Evolutionary conservation across 2,329 filamentous ascomycete genomes (phyloP).

Genomic region (Aspergillus glaucus): DNA sequence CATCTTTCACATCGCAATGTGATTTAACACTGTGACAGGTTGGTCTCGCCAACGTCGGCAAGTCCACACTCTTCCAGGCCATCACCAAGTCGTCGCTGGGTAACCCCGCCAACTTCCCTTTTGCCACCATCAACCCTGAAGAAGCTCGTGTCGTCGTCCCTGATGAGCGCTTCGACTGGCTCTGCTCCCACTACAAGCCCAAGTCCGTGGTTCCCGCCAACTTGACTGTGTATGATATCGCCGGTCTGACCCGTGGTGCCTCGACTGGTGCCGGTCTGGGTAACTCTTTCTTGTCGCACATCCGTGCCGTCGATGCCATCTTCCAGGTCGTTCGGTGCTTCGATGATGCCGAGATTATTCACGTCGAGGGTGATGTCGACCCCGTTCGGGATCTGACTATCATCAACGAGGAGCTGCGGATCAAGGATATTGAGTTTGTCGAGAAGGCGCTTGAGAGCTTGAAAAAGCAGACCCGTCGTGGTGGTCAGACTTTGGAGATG

Average conservation of each 20-base stretch:
- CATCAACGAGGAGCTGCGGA: constrained; percentile 89
- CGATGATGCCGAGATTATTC: constrained; percentile 98
- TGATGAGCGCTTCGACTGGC: constrained; percentile 92
- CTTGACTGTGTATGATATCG: constrained; percentile 97
- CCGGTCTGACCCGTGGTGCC: constrained; percentile 88
- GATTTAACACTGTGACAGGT: constrained; percentile 53
- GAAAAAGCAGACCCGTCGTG: constrained; percentile 89
- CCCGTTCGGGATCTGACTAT: constrained; percentile 90
- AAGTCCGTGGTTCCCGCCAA: constrained; percentile 97
- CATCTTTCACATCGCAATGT: constrained; percentile 1
- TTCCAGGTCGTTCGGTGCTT: constrained; percentile 97
- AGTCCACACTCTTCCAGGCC: constrained; percentile 98
- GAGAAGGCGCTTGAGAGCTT: constrained; percentile 91
- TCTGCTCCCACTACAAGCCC: constrained; percentile 92
- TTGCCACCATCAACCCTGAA: constrained; percentile 97
- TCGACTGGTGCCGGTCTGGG: constrained; percentile 96
- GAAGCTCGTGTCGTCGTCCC: constrained; percentile 96
- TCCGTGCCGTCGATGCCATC: constrained; percentile 95
- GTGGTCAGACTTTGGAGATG: constrained; percentile 92
- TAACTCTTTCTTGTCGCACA: constrained; percentile 97
- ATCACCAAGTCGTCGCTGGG: constrained; percentile 97
- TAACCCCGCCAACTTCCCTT: constrained; percentile 99
- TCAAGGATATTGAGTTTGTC: constrained; percentile 98
- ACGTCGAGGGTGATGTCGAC: constrained; percentile 98
- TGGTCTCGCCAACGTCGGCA: constrained; percentile 97